These are phyloP conservation scores for Elsinoe ampelina DNA, from an alignment of 2,329 filamentous ascomycete genomes.

Conservation along the genomic window DNA sequence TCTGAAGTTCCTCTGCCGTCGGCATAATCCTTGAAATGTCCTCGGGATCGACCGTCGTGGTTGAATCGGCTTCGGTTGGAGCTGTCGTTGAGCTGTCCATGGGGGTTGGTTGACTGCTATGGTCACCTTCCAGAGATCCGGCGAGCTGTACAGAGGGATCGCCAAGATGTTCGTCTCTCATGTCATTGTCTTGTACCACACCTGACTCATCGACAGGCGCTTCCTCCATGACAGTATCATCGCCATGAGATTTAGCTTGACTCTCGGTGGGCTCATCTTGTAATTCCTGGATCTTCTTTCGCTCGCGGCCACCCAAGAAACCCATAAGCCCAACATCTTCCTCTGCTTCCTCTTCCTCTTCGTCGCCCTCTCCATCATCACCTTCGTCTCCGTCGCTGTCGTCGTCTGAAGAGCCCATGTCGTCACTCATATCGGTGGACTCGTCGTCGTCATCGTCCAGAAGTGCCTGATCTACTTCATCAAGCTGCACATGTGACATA, in stretches of 20 bases:
- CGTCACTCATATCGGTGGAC: slow-evolving; percentile 31
- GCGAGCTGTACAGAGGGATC: slow-evolving; percentile 14
- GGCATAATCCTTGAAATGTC: slow-evolving; percentile 16
- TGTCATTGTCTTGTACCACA: background rate
- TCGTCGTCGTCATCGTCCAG: slow-evolving; percentile 32
- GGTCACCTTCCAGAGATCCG: slow-evolving; percentile 15
- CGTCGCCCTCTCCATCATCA: slow-evolving; percentile 23
- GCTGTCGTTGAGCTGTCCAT: slow-evolving; percentile 17
- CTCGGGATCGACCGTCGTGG: slow-evolving; percentile 16
- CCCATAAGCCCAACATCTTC: slow-evolving; percentile 19
- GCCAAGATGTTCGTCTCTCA: background rate
- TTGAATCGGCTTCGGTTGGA: slow-evolving; percentile 17
- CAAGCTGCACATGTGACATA: slow-evolving; percentile 29
- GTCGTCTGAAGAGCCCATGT: slow-evolving; percentile 28
- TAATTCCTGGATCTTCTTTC: slow-evolving; percentile 18
- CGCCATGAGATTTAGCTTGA: slow-evolving; percentile 23
- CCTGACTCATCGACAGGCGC: background rate
- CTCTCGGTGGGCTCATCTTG: slow-evolving; percentile 21
- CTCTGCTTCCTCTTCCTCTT: slow-evolving; percentile 16
- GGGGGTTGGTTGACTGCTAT: slow-evolving; percentile 16
- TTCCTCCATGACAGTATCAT: slow-evolving; percentile 15
- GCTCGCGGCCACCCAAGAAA: slow-evolving; percentile 23
- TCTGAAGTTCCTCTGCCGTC: slow-evolving; percentile 14
- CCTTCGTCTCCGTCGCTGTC: slow-evolving; percentile 24
- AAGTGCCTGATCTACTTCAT: slow-evolving; percentile 32